phyloP scores from a whole-genome alignment of 495 filamentous ascomycete genomes.

The Lasiosphaeris hirsuta region DNA sequence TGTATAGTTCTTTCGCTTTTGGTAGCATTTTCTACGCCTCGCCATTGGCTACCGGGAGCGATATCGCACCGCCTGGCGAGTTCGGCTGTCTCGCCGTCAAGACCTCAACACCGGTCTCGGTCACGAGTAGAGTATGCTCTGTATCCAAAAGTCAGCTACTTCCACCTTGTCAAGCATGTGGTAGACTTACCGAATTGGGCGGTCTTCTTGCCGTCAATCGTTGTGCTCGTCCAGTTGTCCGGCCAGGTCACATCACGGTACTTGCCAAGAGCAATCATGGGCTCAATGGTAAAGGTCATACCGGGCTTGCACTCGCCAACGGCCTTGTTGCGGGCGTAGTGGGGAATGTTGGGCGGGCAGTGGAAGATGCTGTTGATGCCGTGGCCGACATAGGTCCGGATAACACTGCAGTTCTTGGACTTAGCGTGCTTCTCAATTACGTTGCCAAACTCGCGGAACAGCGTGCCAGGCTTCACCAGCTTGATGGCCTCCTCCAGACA shows the following conservation, averaged over 20 bases:
- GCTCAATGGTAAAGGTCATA: conserved; percentile 93
- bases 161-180: neutral
- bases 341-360: conserved; percentile 77
- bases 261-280: conserved; percentile 82
- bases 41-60: conserved; percentile 49
- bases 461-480: conserved; percentile 79
- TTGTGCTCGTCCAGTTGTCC: conserved; percentile 86
- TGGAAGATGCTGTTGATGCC: conserved; percentile 86
- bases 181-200: conserved; percentile 68
- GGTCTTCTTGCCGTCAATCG: conserved; percentile 74
- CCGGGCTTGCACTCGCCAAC: conserved; percentile 80
- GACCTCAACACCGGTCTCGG: conserved; percentile 88
- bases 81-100: conserved; percentile 77
- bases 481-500: conserved; percentile 81
- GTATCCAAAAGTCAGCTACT: neutral
- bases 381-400: conserved; percentile 87
- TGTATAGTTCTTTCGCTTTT: too few relatives aligned
- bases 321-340: conserved; percentile 89
- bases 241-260: conserved; percentile 84
- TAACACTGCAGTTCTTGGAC: conserved; percentile 70
- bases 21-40: neutral
- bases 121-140: conserved; percentile 95
- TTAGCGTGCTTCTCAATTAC: conserved; percentile 86
- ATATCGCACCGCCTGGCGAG: conserved; percentile 81
- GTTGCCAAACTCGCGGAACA: conserved; percentile 80